Base-by-base conservation (phyloP, 176 grass and related monocot genomes). In the Hordeum marinum region DNA sequence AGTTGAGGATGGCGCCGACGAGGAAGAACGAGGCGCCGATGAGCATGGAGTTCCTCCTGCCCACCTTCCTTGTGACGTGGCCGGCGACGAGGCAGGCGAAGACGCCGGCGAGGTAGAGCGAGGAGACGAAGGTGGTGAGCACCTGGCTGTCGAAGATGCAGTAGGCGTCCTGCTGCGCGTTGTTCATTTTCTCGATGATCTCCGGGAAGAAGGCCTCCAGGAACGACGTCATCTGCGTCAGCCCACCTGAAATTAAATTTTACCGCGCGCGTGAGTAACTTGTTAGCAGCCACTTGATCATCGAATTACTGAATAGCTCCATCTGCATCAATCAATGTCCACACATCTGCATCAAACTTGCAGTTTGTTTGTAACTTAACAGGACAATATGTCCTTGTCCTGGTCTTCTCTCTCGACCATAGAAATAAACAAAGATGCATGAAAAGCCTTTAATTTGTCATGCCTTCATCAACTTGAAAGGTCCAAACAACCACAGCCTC, bases 181-280 rank as follows among this genome's bases (percentile, higher is more conserved):
- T 82, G 18, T 78, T 74, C 89, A 95, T 95, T 85, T 87, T 94
- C 84, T 87, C 66, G 14, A 88, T 3, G 13, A 98, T 88, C 3
- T 88, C 54, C 0, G 95, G 95, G 71, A 95, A 98, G 91, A 98
- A 98, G 11, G 76, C 57, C 79, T 91, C 12, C 0, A 95, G 89
- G 69, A 98, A 98, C 20, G 92, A 91, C 72, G 74, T 29, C 95
- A 98, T 98, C 64, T 94, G 87, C 36, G 92, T 91, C 64, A 98
- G 68, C 0, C 95, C 95, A n/a, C 95, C 95, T 92, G 78, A 29
- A 68, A 82, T 73, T 31, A 7, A 18, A 18, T 18, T 18, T 36
- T 17, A 42, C 23, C 6, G 1, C 13, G 3, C 6, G 1, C 13
- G 3, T 8, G 76, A 35, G 23, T 63, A 43, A 12, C 34, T 78